Evolutionary conservation across 139 green algal species (phyloP), one percentile per base, ranked within the genome.

Genomic region (Tetradesmus obliquus): DNA sequence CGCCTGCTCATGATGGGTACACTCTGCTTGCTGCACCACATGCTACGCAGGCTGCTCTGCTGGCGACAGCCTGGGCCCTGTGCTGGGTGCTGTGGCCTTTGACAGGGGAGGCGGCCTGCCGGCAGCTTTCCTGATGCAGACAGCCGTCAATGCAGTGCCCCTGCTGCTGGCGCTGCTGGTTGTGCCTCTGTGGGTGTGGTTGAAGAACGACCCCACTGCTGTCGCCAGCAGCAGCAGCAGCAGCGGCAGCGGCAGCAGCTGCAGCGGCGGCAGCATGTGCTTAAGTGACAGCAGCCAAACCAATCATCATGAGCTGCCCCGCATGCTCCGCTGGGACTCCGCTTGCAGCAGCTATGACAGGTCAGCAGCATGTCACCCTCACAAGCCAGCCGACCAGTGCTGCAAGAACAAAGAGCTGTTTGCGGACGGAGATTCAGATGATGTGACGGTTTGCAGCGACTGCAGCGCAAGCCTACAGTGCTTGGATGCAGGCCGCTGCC

Each of bases 111-210:
- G 53, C n/a, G 82, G 82, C 60, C 20, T 87, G 3, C 53, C 7
- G 2, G 82, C 82, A 69, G 53, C 55, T 19, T 71, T 87, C 82
- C 19, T 45, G 82, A 19, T 58, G 15, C 17, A 24, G 17, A 22
- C 54, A 17, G 82, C 54, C 53, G 7, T 87, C 15, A 87, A 71
- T 22, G 17, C 20, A n/a, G 5, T 62, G 5, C 12, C n/a, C 5
- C 82, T 87, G 53, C 82, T 87, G n/a, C 19, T 71, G 54, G 55
- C 82, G 17, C 54, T 87, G 82, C 19, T 87, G 82, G n/a, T 87
- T 17, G 24, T 69, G 5, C 79, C 79, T 19, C 22, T 84, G n/a
- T 84, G 79, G 79, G 24, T 19, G n/a, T 57, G 7, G 24, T 55
- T 32, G 15, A 15, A 20, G 8, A n/a, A 84, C 32, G 32, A 45